Base-by-base conservation (phyloP, 495 filamentous ascomycete species). In the Thermothielavioides terrestris region DNA sequence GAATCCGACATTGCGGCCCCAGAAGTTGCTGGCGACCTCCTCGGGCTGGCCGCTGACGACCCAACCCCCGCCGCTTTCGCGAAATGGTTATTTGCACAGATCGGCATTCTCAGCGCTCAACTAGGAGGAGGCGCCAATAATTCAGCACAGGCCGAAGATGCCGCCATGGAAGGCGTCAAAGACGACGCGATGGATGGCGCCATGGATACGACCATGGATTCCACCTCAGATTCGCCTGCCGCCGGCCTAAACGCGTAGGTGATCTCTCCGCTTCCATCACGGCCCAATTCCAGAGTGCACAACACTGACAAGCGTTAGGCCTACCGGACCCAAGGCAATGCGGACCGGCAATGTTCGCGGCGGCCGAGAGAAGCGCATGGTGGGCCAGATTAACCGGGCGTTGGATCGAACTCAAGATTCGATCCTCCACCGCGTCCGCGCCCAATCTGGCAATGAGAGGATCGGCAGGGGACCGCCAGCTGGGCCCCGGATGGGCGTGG, bases 291-390 rank as follows among this genome's bases (percentile, higher is more conserved):
- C 20, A 49, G 11, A n/a, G n/a, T n/a, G n/a, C 6, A 39, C 25
- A 22, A 17, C 55, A 30, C 68, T 71, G 56, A 72, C 63, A 42
- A 12, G 25, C 17, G 7, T 40, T 57, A 96, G 90, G 61, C 92
- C 92, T 15, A 97, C 91, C 8, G 92, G 89, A 35, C 92, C 92
- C 20, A 92, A 89, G 66, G 88, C 90, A 4, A 97, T 98, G 94
- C 84, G 92, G 51, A 86, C 85, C 62, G 77, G 76, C 25, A 72
- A 68, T 50, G 63, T 63, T 42, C 65, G 56, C 15, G 71, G 69
- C 22, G 72, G 72, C 23, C 77, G 81, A 34, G 80, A 85, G 45
- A 86, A 85, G 57, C 80, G 89, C 31, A 81, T 97, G 70, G 72
- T 97, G 46, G 87, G 88, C 44, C 88, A 97, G 52, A 77, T 97